Percentiles rank a stretch among this genome's conserved stretches.
These are phyloP conservation scores for Gillenia trifoliata DNA, from an alignment of 306 rosid species.

Conservation along the genomic window DNA sequence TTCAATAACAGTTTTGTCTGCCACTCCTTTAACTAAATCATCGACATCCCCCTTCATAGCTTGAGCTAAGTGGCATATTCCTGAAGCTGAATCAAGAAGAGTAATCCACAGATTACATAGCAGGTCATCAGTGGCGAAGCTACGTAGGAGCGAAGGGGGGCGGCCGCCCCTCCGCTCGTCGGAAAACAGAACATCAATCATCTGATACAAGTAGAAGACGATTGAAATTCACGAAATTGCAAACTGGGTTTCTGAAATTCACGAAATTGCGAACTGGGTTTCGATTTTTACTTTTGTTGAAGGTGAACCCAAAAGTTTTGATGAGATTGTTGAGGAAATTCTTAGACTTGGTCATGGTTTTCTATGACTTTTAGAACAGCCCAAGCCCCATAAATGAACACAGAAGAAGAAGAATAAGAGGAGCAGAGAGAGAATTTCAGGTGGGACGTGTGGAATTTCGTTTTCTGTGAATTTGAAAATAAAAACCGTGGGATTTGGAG, in stretches of 20 bases:
- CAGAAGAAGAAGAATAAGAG: not conserved
- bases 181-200: slow-evolving; percentile 9
- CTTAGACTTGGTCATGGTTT: slow-evolving; percentile 48
- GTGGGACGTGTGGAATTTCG: not conserved
- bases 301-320: slow-evolving; percentile 43
- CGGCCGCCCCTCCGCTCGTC: too few species aligned
- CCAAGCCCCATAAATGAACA: slow-evolving; percentile 32
- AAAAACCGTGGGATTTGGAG: not conserved
- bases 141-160: too few species aligned
- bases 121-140: too few species aligned
- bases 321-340: slow-evolving; percentile 43
- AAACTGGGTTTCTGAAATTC: not conserved
- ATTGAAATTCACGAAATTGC: not conserved
- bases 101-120: too few species aligned
- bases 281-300: slow-evolving; percentile 39
- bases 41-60: too few species aligned
- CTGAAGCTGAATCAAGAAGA: too few species aligned
- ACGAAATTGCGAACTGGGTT: slow-evolving; percentile 5
- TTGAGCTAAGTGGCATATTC: too few species aligned
- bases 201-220: not conserved
- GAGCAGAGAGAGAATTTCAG: not conserved
- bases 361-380: slow-evolving; percentile 19
- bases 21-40: too few species aligned
- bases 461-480: not conserved
- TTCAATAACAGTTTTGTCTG: too few species aligned